Evolutionary conservation across 805 yeast species (phyloP), one percentile per base, ranked within the genome.

Genomic region (Debaryomyces castellii): DNA sequence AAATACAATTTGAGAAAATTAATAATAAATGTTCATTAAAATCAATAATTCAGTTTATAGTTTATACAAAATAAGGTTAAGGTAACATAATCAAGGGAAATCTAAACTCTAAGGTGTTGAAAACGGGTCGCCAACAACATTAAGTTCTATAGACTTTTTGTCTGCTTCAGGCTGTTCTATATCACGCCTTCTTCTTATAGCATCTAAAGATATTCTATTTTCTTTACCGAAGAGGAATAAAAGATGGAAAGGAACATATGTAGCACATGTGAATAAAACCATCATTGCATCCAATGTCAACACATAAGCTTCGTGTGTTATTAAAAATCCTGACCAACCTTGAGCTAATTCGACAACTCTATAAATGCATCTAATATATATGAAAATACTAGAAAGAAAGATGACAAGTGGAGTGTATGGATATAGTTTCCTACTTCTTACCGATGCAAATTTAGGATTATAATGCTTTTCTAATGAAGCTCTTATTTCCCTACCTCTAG

Each of bases 301-400:
- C 0, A 87, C 67, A 57, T 82, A 62, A 3, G 71, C 59, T 3
- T 75, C 58, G 22, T 64, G 63, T 2, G 73, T 69, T 40, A 87
- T 84, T 54, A 89, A 67, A 46, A 63, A 71, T 1, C 96, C 92
- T 5, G 58, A 48, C 85, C 91, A 87, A 11, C 91, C 92, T 57
- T 82, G 81, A 2, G 82, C 63, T 47, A 89, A 70, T 63, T 89
- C 96, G 32, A 79, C 74, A 24, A 87, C 74, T 59, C 96, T 77
- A 64, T 87, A 89, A 35, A 83, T 69, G 52, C 91, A 85, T 58
- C 96, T 77, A 23, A 80, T 69, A 50, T 78, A 83, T 20, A 89
- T 73, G 36, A 81, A 73, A 2, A 78, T 18, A 3, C 82, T 80
- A 1, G 85, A 69, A 3, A 64, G n/a, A 1, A 78, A 54, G 14